Conservation (phyloP, 805 yeast species). For the Kodamaea laetipori region DNA sequence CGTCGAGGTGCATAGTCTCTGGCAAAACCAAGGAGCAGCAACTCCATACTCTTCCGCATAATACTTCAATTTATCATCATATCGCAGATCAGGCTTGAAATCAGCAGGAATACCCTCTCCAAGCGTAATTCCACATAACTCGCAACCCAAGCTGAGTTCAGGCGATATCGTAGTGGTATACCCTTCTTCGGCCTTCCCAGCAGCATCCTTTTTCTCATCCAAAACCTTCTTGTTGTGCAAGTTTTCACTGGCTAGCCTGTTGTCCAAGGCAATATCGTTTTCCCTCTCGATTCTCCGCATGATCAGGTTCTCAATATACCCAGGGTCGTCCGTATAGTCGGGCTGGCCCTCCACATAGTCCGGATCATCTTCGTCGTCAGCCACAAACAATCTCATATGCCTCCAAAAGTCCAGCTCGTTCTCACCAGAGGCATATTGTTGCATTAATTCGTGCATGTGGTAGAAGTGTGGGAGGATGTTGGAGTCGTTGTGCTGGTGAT, state of each 20-base stretch:
- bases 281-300: conserved; percentile 44
- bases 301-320: conserved; percentile 30
- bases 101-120: conserved; percentile 71
- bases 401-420: background rate
- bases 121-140: conserved; percentile 68
- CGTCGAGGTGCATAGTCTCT: conserved; percentile 47
- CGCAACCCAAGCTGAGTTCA: conserved; percentile 41
- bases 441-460: conserved; percentile 9
- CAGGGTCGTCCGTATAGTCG: conserved; percentile 9
- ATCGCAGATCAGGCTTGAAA: conserved; percentile 39
- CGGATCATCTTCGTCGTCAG: conserved; percentile 9
- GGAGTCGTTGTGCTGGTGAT: background rate
- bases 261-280: conserved; percentile 39
- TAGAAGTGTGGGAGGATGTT: conserved; percentile 6
- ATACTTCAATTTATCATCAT: conserved; percentile 28
- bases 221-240: conserved; percentile 32
- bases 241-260: conserved; percentile 33
- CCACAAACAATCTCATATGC: conserved; percentile 6
- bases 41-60: conserved; percentile 31
- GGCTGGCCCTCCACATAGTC: conserved; percentile 10
- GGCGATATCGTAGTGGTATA: conserved; percentile 35
- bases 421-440: background rate
- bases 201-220: conserved; percentile 29
- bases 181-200: conserved; percentile 25
- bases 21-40: conserved; percentile 70